Percentiles rank a stretch among this genome's conserved stretches.
Evolutionary conservation across 2,329 filamentous ascomycete genomes (phyloP).

Genomic region (Ascochyta pisi): DNA sequence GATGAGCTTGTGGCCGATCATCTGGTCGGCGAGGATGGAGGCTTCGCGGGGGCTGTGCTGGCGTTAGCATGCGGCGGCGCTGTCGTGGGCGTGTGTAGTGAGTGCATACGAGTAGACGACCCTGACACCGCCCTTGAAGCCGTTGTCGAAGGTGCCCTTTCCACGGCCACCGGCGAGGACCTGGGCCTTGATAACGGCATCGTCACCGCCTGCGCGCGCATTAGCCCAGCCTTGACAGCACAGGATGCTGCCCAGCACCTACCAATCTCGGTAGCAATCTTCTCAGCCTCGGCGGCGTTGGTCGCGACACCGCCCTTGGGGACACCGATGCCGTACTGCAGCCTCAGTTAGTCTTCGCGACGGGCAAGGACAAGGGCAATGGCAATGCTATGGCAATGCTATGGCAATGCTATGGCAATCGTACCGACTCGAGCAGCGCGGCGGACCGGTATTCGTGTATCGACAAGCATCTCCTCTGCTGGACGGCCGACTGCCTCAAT

Average conservation of each 20-base stretch:
- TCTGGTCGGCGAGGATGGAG: constrained; percentile 97
- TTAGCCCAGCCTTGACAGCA: constrained; percentile 37
- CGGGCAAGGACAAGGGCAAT: too few relatives aligned
- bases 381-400: too few relatives aligned
- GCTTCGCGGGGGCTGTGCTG: constrained; percentile 75
- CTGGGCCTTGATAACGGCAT: constrained; percentile 99
- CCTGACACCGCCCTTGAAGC: constrained; percentile 96
- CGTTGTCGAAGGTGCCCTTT: constrained; percentile 98
- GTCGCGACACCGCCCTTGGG: constrained; percentile 88
- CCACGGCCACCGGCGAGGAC: constrained; percentile 96
- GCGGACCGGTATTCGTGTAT: constrained; percentile 99
- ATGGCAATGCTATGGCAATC: constrained; percentile 12
- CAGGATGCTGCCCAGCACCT: constrained; percentile 38
- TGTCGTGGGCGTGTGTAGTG: background rate
- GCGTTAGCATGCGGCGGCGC: constrained; percentile 20
- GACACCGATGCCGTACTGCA: constrained; percentile 90
- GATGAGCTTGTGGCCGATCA: constrained; percentile 99
- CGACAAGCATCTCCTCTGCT: constrained; percentile 88
- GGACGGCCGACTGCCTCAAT: constrained; percentile 63
- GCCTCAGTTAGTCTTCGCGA: constrained; percentile 31
- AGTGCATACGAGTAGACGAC: constrained; percentile 88
- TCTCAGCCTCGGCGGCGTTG: constrained; percentile 85
- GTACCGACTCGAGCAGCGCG: constrained; percentile 77
- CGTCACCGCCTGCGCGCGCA: constrained; percentile 68
- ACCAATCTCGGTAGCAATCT: constrained; percentile 88